Evolutionary conservation across 2,329 filamentous ascomycete species (phyloP).

Genomic region (Clarireedia monteithiana): DNA sequence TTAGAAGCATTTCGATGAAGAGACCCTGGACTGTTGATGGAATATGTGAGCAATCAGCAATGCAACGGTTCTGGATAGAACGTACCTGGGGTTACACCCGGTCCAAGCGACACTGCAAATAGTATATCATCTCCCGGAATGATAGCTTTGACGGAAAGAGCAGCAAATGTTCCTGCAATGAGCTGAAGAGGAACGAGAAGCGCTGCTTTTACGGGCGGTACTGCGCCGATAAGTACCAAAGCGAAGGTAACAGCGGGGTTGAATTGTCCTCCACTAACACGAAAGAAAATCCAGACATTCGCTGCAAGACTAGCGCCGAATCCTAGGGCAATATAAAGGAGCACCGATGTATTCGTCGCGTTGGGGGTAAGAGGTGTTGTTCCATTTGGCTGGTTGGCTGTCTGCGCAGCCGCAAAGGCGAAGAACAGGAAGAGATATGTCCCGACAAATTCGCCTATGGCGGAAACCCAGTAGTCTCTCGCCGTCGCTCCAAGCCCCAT

Average conservation of each 20-base stretch:
- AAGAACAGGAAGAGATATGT: conserved; percentile 34
- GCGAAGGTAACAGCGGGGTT: conserved; percentile 29
- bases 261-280: conserved; percentile 38
- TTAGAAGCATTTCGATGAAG: conserved; percentile 40
- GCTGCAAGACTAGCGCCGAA: conserved; percentile 37
- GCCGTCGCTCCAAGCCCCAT: not conserved
- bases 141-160: conserved; percentile 30
- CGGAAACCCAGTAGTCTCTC: conserved; percentile 35
- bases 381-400: conserved; percentile 12
- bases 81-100: not conserved
- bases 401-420: conserved; percentile 18
- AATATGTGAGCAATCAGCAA: not conserved
- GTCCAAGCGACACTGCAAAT: conserved; percentile 5
- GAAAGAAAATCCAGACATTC: conserved; percentile 50
- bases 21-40: conserved; percentile 30
- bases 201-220: conserved; percentile 20
- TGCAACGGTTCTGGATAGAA: not conserved
- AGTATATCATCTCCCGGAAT: conserved; percentile 14
- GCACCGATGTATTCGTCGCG: conserved; percentile 27
- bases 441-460: conserved; percentile 41
- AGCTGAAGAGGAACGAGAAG: conserved; percentile 26
- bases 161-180: conserved; percentile 28
- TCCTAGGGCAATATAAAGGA: conserved; percentile 28
- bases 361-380: not conserved
- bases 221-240: conserved; percentile 27